These are phyloP conservation scores for Candida smagusa DNA, from an alignment of 1,139 yeast genomes.

Conservation along the genomic window DNA sequence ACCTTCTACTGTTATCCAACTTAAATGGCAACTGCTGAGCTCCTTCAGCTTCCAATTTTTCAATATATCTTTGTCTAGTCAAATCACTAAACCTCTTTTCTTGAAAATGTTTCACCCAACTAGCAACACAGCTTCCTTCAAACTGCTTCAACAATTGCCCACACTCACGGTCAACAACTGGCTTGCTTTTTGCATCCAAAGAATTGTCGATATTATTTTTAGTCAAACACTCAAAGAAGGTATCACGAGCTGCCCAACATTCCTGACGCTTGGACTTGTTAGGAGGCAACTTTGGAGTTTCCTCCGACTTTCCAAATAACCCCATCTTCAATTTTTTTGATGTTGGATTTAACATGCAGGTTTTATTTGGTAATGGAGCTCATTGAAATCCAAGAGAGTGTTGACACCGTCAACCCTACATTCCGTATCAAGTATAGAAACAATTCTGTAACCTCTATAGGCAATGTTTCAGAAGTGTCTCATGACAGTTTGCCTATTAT, in stretches of 20 bases:
- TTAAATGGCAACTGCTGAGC: slow-evolving; percentile 49
- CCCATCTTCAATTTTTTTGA: slow-evolving; percentile 25
- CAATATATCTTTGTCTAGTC: slow-evolving; percentile 39
- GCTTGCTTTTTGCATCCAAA: slow-evolving; percentile 35
- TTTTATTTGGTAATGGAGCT: slow-evolving; percentile 1
- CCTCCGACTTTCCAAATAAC: slow-evolving; percentile 29
- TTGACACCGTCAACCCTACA: slow-evolving; percentile 18
- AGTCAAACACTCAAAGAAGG: slow-evolving; percentile 40
- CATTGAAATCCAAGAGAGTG: slow-evolving; percentile 17
- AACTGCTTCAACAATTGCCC: slow-evolving; percentile 34
- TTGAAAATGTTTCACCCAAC: slow-evolving; percentile 47
- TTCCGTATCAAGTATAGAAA: slow-evolving; percentile 21
- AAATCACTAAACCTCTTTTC: slow-evolving; percentile 46
- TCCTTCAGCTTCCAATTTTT: slow-evolving; percentile 44
- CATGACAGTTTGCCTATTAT: slow-evolving; percentile 33
- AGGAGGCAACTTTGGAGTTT: slow-evolving; percentile 33
- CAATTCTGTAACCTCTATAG: slow-evolving; percentile 16
- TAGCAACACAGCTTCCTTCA: slow-evolving; percentile 41
- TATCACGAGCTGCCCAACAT: slow-evolving; percentile 47
- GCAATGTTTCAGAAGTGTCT: slow-evolving; percentile 13
- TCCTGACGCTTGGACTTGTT: slow-evolving; percentile 36
- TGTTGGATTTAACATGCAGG: too few species aligned
- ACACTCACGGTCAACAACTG: slow-evolving; percentile 33
- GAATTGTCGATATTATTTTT: slow-evolving; percentile 43
- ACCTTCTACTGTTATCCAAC: slow-evolving; percentile 23